Percentiles rank a stretch among this genome's conserved stretches.
Conservation (phyloP, 2,329 filamentous ascomycete species). For the Cryphonectria parasitica region DNA sequence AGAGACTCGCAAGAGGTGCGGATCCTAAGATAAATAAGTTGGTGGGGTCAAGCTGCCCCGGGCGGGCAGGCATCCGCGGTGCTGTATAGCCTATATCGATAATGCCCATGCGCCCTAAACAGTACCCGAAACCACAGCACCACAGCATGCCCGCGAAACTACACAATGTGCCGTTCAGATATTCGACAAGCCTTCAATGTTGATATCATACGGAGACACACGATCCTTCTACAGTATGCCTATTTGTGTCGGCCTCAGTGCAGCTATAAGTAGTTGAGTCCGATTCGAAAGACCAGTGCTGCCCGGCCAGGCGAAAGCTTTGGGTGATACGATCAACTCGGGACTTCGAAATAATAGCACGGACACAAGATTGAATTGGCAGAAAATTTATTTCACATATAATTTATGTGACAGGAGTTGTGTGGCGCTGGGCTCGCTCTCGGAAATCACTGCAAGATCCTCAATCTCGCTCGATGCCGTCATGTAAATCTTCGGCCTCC, state of each 20-base stretch:
- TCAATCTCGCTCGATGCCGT: not conserved
- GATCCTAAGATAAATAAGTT: conserved; percentile 20
- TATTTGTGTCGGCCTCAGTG: not conserved
- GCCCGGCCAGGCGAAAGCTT: not conserved
- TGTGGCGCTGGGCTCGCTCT: not conserved
- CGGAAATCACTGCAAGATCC: not conserved
- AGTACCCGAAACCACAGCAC: not conserved
- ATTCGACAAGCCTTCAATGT: not conserved
- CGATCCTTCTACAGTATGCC: not conserved
- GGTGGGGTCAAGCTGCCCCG: conserved; percentile 24
- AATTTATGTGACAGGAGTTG: not conserved
- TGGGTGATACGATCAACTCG: not conserved
- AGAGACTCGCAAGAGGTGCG: not conserved
- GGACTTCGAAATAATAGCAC: not conserved
- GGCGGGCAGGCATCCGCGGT: conserved; percentile 10
- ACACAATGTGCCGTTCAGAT: not conserved
- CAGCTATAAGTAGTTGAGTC: not conserved
- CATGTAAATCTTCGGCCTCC: not conserved
- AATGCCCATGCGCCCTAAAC: not conserved
- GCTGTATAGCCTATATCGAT: conserved; percentile 12
- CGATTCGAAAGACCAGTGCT: too few relatives aligned
- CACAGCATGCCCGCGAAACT: too few relatives aligned
- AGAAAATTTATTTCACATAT: not conserved
- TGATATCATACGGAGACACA: not conserved
- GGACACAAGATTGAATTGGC: not conserved